Evolutionary conservation across 2,329 filamentous ascomycete species (phyloP), one percentile per base, ranked within the genome.

Genomic region (Phyllosticta citriasiana): DNA sequence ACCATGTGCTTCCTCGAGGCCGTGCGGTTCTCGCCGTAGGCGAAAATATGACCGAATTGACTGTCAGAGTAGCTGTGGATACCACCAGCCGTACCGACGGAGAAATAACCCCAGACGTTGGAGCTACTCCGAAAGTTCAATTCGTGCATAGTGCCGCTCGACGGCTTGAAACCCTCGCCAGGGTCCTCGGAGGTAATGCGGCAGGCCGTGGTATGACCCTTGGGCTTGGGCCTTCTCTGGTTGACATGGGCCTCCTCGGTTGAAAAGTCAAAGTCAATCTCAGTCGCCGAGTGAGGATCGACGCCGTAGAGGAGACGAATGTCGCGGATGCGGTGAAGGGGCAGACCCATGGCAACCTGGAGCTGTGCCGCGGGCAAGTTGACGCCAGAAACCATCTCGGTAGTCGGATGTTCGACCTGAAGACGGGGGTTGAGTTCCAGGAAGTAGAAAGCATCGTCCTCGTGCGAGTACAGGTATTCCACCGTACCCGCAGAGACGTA

Each of bases 101-200:
- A 99, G 85, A 99, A 99, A 79, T 99, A 99, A 82, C 94, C 94
- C 94, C 94, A 99, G 61, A 97, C 94, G 68, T 99, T 99, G 65
- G 94, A 97, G 75, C 91, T 96, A 80, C 89, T 95, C 73, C 94
- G 86, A 85, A 99, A 99, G 82, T 99, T 99, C 72, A 99, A 81
- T 73, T 99, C 94, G 80, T 97, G 94, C 85, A 99, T 95, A 59
- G 93, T 96, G 85, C 94, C 94, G 71, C 93, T 96, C 54, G 94
- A 99, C 62, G 94, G 94, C 84, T 99, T 99, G 86, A 99, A 99
- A 59, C 94, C 94, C 82, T 99, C 94, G 70, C 95, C 94, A 9
- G 94, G 94, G 74, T 99, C 94, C 76, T 99, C 94, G 0, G 94
- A 99, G 26, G 94, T 99, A 78, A 99, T 99, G 84, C 94, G 91